Conservation (phyloP, 2,329 filamentous ascomycete species). For the Volutella citrinella region DNA sequence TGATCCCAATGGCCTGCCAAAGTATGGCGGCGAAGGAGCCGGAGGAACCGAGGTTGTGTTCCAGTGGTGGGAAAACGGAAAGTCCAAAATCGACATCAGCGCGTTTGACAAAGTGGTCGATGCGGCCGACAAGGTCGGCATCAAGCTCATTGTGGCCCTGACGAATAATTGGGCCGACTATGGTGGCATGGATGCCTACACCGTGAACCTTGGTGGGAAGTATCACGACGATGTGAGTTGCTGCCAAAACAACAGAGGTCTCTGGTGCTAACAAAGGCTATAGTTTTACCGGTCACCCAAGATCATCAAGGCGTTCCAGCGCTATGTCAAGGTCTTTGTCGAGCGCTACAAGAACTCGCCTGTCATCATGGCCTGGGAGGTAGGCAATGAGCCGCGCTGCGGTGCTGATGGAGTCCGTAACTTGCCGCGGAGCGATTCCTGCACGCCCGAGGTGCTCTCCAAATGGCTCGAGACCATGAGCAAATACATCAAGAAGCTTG, state of each 20-base stretch:
- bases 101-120: constrained; percentile 60
- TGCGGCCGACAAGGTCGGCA: constrained; percentile 53
- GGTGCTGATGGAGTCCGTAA: constrained; percentile 15
- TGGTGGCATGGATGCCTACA: constrained; percentile 60
- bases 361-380: constrained; percentile 51
- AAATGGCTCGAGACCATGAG: constrained; percentile 57
- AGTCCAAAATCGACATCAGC: constrained; percentile 52
- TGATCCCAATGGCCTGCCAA: constrained; percentile 16
- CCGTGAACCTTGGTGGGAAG: constrained; percentile 48
- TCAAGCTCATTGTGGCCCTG: constrained; percentile 63
- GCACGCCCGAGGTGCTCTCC: constrained; percentile 53
- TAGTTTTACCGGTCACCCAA: constrained; percentile 13
- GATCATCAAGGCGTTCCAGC: constrained; percentile 16
- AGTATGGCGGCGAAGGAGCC: constrained; percentile 12
- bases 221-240: constrained; percentile 27
- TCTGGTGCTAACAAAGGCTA: not conserved
- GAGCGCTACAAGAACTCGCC: constrained; percentile 42
- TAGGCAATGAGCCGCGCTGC: constrained; percentile 58
- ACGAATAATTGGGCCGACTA: constrained; percentile 71
- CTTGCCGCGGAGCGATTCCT: constrained; percentile 40
- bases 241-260: no score
- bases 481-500: constrained; percentile 60
- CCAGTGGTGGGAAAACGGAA: constrained; percentile 62
- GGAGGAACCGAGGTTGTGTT: constrained; percentile 42
- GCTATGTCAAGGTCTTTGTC: constrained; percentile 44